A percentile compares a stretch with the other conserved stretches of the same genome.
Conservation (phyloP, 331 rosid genomes). For the Erythrophleum ivorense region DNA sequence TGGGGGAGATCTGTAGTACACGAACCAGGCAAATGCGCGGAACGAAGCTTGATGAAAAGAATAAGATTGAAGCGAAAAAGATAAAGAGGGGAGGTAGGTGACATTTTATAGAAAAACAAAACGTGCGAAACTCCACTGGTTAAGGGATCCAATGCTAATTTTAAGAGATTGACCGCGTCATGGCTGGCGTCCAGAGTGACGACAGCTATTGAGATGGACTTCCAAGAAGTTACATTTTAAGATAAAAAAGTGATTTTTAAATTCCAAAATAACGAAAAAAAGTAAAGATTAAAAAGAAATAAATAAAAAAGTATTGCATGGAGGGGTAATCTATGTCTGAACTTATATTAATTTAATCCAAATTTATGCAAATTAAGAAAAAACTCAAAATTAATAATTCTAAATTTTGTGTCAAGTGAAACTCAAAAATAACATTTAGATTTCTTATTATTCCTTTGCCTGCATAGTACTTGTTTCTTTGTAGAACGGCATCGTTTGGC, state of each 20-base stretch:
- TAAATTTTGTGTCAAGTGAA: too few relatives aligned
- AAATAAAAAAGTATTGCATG: too few relatives aligned
- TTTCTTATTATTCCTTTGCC: too few relatives aligned
- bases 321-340: too few relatives aligned
- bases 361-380: too few relatives aligned
- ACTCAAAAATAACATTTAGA: too few relatives aligned
- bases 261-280: too few relatives aligned
- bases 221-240: not conserved
- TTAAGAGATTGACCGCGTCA: not conserved
- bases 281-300: too few relatives aligned
- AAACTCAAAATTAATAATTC: too few relatives aligned
- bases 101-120: conserved; percentile 46
- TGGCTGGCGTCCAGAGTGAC: conserved; percentile 37
- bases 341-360: too few relatives aligned
- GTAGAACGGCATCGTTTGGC: too few relatives aligned
- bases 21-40: not conserved
- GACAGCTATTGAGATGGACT: conserved; percentile 17
- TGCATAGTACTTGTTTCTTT: too few relatives aligned
- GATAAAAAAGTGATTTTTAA: not conserved
- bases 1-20: not conserved
- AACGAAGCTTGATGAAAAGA: not conserved
- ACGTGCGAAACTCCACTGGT: not conserved
- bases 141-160: not conserved
- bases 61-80: conserved; percentile 43
- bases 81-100: fast-evolving